phyloP scores from a whole-genome alignment of 2,329 filamentous ascomycete species.

The Aspergillus sp. region DNA sequence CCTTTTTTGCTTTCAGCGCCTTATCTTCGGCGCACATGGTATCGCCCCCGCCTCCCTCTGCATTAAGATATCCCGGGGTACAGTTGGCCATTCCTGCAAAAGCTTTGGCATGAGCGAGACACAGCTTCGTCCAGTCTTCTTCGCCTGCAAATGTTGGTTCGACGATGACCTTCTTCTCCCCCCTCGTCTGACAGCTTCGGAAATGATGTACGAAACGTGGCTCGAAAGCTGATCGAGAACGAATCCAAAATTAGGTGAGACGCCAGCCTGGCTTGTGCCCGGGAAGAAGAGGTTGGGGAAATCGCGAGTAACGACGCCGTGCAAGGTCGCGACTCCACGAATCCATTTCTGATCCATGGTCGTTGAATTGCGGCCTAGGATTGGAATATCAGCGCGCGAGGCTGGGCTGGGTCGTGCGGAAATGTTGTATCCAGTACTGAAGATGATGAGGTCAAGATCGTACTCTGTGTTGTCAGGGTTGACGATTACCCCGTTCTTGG shows the following conservation, averaged over 20 bases:
- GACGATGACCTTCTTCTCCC: slow-evolving; percentile 8
- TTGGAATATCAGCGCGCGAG: slow-evolving; percentile 28
- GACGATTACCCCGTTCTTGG: slow-evolving; percentile 44
- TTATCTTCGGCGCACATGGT: slow-evolving; percentile 20
- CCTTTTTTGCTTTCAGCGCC: slow-evolving; percentile 26
- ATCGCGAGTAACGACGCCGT: slow-evolving; percentile 44
- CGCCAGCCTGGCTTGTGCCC: slow-evolving; percentile 38
- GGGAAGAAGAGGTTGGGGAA: slow-evolving; percentile 56
- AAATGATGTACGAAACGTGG: slow-evolving; percentile 45
- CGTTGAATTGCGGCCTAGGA: slow-evolving; percentile 42
- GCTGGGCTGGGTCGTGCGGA: slow-evolving; percentile 22
- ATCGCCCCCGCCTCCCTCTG: slow-evolving; percentile 34
- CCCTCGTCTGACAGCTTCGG: slow-evolving; percentile 17
- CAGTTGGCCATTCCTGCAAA: slow-evolving; percentile 43
- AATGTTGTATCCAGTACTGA: slow-evolving; percentile 42
- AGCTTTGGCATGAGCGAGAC: slow-evolving; percentile 37
- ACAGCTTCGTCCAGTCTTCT: slow-evolving; percentile 42
- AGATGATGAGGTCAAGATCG: slow-evolving; percentile 44
- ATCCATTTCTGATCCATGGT: slow-evolving; percentile 46
- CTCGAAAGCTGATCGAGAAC: slow-evolving; percentile 30
- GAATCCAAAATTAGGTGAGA: slow-evolving; percentile 36
- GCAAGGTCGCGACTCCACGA: slow-evolving; percentile 46
- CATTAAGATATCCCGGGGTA: slow-evolving; percentile 53
- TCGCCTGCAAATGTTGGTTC: slow-evolving; percentile 33
- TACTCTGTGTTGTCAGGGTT: slow-evolving; percentile 33